Base-by-base conservation (phyloP, 345 rosid species). In the Bruguiera gymnorhiza region DNA sequence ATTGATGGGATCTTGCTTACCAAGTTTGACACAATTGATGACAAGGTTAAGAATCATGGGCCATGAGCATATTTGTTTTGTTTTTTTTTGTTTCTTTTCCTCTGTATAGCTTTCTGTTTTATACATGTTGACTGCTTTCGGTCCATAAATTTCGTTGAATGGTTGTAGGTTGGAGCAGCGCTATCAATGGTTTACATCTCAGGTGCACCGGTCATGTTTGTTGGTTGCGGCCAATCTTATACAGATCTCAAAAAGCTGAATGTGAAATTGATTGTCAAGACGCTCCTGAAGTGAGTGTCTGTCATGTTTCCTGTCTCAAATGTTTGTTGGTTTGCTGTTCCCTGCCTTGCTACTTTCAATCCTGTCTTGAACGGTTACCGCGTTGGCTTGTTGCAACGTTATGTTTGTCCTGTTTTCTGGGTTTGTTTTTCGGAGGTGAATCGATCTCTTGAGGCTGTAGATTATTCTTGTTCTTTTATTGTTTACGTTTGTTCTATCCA, bases 141-240 rank as follows among this genome's bases (percentile, higher is more conserved):
- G 36, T 26, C n/a, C 34, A n/a, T 51, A 30, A 27, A 11, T 51
- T 26, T 48, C 31, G 61, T 60, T 55, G 37, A 59, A 62, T 50
- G 63, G 23, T 32, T 74, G 72, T 65, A 95, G 98, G 99, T 95
- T 65, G 99, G 99, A 72, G 99, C 98, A 23, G 98, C 99, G 0
- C 83, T 95, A 54, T 92, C 98, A 0, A 90, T 95, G 99, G 99
- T 95, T 51, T 95, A 95, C 80, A 86, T 88, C 36, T 95, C 97
- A 0, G 99, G 99, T 37, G 84, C 98, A 23, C 99, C 98, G 0
- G 98, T 95, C 50, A 95, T 95, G 99, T 95, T 95, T 10, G 94
- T 95, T n/a, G 99, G 99, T 29, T 95, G 99, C 18, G 99, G 99
- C 20, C 98, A 92, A 80, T 89, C 96, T 0, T 95, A 95, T 73